These are phyloP conservation scores for Aspergillus niger DNA, from an alignment of 2,329 filamentous ascomycete genomes.

Conservation along the genomic window DNA sequence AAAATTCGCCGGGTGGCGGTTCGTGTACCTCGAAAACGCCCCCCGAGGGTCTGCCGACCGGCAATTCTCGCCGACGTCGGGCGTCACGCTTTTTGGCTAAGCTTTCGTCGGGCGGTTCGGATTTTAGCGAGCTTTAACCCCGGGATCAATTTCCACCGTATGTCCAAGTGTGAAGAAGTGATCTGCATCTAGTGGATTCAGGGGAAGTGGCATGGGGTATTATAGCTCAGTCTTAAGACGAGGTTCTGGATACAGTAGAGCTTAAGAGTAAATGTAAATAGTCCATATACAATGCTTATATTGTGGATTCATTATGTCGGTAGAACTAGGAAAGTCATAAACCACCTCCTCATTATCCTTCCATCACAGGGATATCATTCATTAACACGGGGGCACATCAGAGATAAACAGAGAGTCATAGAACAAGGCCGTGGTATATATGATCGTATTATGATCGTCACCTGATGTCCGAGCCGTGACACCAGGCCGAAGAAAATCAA, in stretches of 20 bases:
- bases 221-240: no score
- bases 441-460: constrained; percentile 17
- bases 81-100: background rate
- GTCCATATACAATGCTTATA: background rate
- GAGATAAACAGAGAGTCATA: constrained; percentile 13
- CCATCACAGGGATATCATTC: constrained; percentile 21
- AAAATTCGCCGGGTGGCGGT: background rate
- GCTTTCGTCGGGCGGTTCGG: background rate
- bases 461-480: constrained; percentile 9
- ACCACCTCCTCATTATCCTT: constrained; percentile 20
- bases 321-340: background rate
- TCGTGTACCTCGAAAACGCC: background rate
- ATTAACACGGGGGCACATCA: constrained; percentile 15
- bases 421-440: constrained; percentile 12
- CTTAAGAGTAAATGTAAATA: background rate
- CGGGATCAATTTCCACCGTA: background rate
- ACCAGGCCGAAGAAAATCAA: constrained; percentile 19
- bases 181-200: background rate
- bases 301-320: background rate
- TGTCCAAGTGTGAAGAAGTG: background rate
- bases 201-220: background rate
- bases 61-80: background rate
- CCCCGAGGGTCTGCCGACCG: background rate
- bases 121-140: background rate
- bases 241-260: background rate